Conservation (phyloP, 2,329 filamentous ascomycete genomes). For the Clarireedia monteithiana region DNA sequence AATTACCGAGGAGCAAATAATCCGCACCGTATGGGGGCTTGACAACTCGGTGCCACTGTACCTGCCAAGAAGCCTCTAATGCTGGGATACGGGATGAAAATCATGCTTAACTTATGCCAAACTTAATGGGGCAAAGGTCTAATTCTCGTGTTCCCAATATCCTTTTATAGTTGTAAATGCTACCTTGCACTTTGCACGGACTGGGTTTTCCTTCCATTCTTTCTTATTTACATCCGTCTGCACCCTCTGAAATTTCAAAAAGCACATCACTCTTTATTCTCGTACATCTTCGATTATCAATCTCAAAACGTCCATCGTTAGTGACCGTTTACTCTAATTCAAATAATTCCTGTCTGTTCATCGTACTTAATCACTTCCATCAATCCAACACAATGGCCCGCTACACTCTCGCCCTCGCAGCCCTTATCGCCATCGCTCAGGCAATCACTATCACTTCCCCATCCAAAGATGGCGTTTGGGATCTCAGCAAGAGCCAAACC, state of each 20-base stretch:
- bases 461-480: not conserved
- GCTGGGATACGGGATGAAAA: not conserved
- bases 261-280: constrained; percentile 3
- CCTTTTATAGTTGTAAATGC: constrained; percentile 5
- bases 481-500: constrained; percentile 2
- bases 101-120: not conserved
- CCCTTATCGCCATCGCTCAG: constrained; percentile 9
- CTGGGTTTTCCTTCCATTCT: not conserved
- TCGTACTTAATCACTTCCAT: no score
- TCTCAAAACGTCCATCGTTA: not conserved
- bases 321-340: not conserved
- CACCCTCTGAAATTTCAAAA: not conserved
- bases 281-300: not conserved
- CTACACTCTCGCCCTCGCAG: constrained; percentile 4
- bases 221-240: not conserved
- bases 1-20: not conserved
- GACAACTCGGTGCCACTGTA: not conserved
- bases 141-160: constrained; percentile 7
- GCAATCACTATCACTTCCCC: constrained; percentile 9
- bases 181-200: not conserved
- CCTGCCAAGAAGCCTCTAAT: constrained; percentile 3
- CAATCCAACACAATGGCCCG: constrained; percentile 5
- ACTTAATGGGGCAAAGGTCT: not conserved
- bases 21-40: not conserved
- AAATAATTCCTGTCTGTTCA: not conserved